Evolutionary conservation across 768 basidiomycete species (phyloP).

Genomic region (Psilocybe subaeruginosa): DNA sequence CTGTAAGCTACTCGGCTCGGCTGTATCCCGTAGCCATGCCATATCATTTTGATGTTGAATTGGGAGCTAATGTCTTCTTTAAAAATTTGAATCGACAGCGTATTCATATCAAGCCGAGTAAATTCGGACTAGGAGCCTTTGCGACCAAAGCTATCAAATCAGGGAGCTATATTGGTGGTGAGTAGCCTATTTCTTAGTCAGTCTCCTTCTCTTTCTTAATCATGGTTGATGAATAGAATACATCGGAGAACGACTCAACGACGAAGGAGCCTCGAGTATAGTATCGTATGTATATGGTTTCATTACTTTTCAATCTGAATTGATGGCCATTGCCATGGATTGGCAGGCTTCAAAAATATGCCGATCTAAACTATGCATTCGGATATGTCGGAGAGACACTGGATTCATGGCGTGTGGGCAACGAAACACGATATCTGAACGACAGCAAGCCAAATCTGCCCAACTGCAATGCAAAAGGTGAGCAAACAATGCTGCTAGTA

Average conservation of each 20-base stretch:
- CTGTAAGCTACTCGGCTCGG: constrained; percentile 9
- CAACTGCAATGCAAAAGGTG: neutral
- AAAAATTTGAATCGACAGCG: constrained; percentile 23
- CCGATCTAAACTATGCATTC: constrained; percentile 22
- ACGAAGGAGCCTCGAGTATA: neutral
- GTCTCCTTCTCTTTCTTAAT: too few relatives aligned
- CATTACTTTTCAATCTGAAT: neutral
- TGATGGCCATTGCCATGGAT: neutral
- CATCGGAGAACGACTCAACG: constrained; percentile 33
- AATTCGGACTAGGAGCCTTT: constrained; percentile 50
- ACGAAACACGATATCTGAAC: constrained; percentile 22
- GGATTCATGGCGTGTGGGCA: constrained; percentile 47
- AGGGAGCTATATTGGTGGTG: constrained; percentile 28
- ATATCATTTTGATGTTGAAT: too few relatives aligned
- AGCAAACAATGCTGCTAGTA: neutral
- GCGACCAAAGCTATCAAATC: constrained; percentile 23
- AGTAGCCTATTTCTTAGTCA: neutral
- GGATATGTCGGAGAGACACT: constrained; percentile 10
- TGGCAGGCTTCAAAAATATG: constrained; percentile 16
- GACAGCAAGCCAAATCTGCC: neutral
- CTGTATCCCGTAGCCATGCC: neutral
- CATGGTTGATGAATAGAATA: constrained; percentile 36
- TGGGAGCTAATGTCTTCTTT: too few relatives aligned
- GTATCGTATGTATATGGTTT: neutral
- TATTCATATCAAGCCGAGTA: constrained; percentile 35